Evolutionary conservation across 352 stramenopile genomes (phyloP).

Genomic region (Saprolegnia parasitica): DNA sequence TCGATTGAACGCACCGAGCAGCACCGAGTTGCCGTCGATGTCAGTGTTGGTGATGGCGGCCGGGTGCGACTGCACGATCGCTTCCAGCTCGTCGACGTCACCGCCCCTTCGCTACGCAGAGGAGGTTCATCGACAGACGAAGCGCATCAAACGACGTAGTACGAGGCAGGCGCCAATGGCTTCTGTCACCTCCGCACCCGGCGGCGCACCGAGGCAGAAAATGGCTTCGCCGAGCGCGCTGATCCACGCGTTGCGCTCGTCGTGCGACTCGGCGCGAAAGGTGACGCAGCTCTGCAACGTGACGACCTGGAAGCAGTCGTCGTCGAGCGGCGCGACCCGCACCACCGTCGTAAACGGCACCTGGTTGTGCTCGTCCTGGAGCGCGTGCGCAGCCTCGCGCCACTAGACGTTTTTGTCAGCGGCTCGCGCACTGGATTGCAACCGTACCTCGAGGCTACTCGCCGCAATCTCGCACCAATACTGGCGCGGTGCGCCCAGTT

Average conservation of each 20-base stretch:
- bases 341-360: constrained; percentile 1
- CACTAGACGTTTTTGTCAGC: not conserved
- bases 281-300: not conserved
- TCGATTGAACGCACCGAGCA: constrained; percentile 35
- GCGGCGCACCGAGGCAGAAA: constrained; percentile 19
- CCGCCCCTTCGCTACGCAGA: constrained; percentile 1
- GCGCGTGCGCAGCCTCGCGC: not conserved
- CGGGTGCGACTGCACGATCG: not conserved
- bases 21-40: constrained; percentile 45
- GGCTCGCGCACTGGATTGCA: not conserved
- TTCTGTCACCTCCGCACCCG: not conserved
- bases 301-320: constrained; percentile 1
- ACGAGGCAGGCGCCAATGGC: constrained; percentile 19
- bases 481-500: constrained; percentile 32
- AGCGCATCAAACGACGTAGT: not conserved
- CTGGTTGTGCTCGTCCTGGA: constrained; percentile 3
- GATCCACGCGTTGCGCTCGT: constrained; percentile 17
- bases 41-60: constrained; percentile 30
- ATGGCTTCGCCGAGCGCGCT: constrained; percentile 18
- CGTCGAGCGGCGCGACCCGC: constrained; percentile 5
- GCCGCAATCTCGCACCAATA: constrained; percentile 21
- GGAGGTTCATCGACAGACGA: not conserved
- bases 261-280: not conserved
- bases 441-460: constrained; percentile 17
- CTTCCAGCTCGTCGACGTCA: constrained; percentile 1